These are phyloP conservation scores for Brettanomyces bruxellensis DNA, from an alignment of 805 yeast genomes.

Conservation along the genomic window DNA sequence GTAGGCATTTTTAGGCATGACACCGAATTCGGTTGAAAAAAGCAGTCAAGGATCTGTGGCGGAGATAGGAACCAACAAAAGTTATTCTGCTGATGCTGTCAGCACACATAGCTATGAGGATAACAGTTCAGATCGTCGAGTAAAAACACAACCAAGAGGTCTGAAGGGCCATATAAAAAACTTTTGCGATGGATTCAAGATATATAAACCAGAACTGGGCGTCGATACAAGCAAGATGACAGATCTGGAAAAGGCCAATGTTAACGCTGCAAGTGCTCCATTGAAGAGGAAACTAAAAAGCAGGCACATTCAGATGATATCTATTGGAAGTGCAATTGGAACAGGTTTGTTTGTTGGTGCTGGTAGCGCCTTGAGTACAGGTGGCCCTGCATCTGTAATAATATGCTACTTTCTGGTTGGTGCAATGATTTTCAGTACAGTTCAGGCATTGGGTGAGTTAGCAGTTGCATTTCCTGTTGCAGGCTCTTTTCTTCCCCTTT, in stretches of 20 bases:
- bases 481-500: constrained; percentile 48
- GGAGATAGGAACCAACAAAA: too few species aligned
- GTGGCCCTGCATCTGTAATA: constrained; percentile 63
- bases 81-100: too few species aligned
- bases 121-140: too few species aligned
- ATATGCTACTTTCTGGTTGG: constrained; percentile 51
- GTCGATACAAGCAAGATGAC: constrained; percentile 16
- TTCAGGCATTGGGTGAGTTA: constrained; percentile 56
- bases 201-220: constrained; percentile 3
- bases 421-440: constrained; percentile 48
- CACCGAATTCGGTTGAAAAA: too few species aligned
- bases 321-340: constrained; percentile 74
- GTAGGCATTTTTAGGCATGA: too few species aligned
- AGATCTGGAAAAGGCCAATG: constrained; percentile 34
- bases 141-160: too few species aligned
- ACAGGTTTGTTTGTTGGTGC: constrained; percentile 72
- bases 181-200: constrained; percentile 18
- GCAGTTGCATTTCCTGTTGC: constrained; percentile 51
- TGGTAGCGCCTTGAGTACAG: constrained; percentile 46
- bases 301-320: constrained; percentile 68
- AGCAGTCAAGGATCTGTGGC: too few species aligned
- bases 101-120: too few species aligned
- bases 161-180: not conserved
- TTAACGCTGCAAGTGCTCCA: constrained; percentile 36
- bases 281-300: constrained; percentile 40